A percentile compares a stretch with the other conserved stretches of the same genome.
Conservation (phyloP, 306 rosid species). For the Mimosa bimucronata region DNA sequence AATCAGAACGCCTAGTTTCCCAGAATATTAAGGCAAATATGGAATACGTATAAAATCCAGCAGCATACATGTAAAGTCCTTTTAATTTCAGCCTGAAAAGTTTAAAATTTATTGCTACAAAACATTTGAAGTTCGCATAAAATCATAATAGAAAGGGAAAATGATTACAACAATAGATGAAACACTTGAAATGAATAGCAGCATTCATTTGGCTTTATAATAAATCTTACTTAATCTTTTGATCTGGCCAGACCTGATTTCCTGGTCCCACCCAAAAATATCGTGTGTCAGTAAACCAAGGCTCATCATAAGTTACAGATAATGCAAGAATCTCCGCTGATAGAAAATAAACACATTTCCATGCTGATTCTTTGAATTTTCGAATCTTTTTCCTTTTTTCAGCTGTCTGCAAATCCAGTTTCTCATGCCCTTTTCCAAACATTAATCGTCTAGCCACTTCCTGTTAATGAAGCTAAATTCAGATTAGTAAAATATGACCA, state of each 20-base stretch:
- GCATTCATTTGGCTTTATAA: slow-evolving; percentile 21
- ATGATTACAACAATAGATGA: slow-evolving; percentile 8
- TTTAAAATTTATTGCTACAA: slow-evolving; percentile 23
- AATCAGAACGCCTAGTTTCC: slow-evolving; percentile 98
- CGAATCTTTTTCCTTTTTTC: slow-evolving; percentile 73
- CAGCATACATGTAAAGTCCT: slow-evolving; percentile 80
- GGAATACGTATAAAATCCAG: slow-evolving; percentile 92
- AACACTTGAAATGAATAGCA: slow-evolving; percentile 29
- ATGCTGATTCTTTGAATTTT: slow-evolving; percentile 95
- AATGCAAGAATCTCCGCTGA: slow-evolving; percentile 84
- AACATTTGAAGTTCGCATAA: slow-evolving; percentile 28
- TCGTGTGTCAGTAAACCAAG: slow-evolving; percentile 82
- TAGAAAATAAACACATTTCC: slow-evolving; percentile 86
- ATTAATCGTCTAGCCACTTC: slow-evolving; percentile 67
- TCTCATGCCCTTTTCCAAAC: slow-evolving; percentile 66
- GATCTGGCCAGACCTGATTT: slow-evolving; percentile 92
- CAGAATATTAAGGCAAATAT: slow-evolving; percentile 91
- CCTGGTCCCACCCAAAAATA: slow-evolving; percentile 96
- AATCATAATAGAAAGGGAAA: slow-evolving; percentile 24
- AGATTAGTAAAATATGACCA: slow-evolving; percentile 36
- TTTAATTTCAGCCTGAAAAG: slow-evolving; percentile 90
- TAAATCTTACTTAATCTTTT: slow-evolving; percentile 75
- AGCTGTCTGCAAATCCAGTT: slow-evolving; percentile 48
- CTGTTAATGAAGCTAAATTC: slow-evolving; percentile 50
- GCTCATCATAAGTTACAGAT: slow-evolving; percentile 73